Evolutionary conservation across 2,329 filamentous ascomycete species (phyloP).

Genomic region (Elsinoe perseae): DNA sequence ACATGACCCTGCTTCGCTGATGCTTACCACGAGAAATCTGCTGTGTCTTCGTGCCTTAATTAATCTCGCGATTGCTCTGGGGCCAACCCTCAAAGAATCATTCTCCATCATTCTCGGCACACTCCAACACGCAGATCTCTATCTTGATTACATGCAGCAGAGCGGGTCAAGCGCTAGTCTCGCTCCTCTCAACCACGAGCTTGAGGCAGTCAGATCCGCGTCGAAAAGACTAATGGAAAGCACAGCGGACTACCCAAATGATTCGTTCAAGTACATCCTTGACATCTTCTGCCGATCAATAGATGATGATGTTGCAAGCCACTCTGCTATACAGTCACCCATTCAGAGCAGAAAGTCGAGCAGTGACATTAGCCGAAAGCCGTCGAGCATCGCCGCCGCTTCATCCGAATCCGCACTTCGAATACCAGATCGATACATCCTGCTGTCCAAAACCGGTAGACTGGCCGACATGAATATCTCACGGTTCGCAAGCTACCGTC

Average conservation of each 20-base stretch:
- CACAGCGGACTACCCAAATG: constrained; percentile 80
- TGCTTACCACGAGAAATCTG: constrained; percentile 79
- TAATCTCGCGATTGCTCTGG: constrained; percentile 91
- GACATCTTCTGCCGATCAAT: constrained; percentile 67
- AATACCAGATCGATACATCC: constrained; percentile 40
- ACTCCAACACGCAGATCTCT: constrained; percentile 83
- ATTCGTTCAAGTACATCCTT: constrained; percentile 70
- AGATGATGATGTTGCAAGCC: constrained; percentile 23
- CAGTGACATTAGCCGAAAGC: constrained; percentile 24
- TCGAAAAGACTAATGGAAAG: constrained; percentile 83
- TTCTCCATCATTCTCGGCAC: constrained; percentile 92
- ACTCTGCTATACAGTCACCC: constrained; percentile 16
- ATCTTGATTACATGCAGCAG: constrained; percentile 50
- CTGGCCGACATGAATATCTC: constrained; percentile 39
- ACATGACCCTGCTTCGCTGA: constrained; percentile 43
- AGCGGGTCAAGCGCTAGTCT: constrained; percentile 22
- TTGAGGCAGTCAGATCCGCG: constrained; percentile 81
- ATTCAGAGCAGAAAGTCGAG: constrained; percentile 20
- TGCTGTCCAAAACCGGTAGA: constrained; percentile 42
- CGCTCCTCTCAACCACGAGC: constrained; percentile 57
- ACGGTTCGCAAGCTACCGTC: constrained; percentile 60
- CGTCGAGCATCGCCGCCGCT: constrained; percentile 39
- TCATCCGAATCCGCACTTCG: constrained; percentile 33
- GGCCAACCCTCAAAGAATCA: constrained; percentile 72
- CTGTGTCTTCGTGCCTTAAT: constrained; percentile 82